Conservation (phyloP, 2,329 filamentous ascomycete genomes). For the Chrysoporthe cubensis region DNA sequence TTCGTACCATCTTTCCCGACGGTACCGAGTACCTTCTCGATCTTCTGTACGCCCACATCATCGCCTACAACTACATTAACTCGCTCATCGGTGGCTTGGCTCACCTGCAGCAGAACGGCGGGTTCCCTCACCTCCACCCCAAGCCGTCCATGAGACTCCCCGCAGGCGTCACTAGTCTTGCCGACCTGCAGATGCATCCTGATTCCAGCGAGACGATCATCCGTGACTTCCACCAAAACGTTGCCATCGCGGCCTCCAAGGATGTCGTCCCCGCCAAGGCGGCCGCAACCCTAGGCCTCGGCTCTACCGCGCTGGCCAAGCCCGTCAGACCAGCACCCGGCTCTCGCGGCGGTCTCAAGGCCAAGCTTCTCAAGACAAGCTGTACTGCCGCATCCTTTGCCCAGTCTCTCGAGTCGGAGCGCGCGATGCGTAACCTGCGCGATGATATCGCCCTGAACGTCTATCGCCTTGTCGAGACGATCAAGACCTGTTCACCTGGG, state of each 20-base stretch:
- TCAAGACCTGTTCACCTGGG: conserved; percentile 37
- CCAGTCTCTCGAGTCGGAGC: conserved; percentile 34
- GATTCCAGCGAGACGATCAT: conserved; percentile 25
- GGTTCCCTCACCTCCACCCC: conserved; percentile 6
- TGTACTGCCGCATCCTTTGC: conserved; percentile 7
- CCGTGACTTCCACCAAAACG: conserved; percentile 28
- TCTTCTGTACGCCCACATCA: conserved; percentile 61
- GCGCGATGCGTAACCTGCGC: conserved; percentile 50
- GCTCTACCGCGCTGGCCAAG: conserved; percentile 32
- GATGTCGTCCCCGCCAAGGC: conserved; percentile 55
- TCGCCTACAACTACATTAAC: conserved; percentile 62
- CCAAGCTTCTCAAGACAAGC: conserved; percentile 24
- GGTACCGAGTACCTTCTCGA: conserved; percentile 61
- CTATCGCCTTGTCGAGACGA: conserved; percentile 53
- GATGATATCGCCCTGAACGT: conserved; percentile 56
- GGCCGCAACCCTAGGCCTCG: conserved; percentile 54
- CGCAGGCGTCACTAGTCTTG: conserved; percentile 29
- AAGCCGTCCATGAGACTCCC: conserved; percentile 18
- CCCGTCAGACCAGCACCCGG: conserved; percentile 24
- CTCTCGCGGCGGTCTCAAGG: conserved; percentile 26
- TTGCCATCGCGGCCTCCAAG: conserved; percentile 30
- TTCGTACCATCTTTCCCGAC: conserved; percentile 56
- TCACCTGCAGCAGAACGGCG: neutral
- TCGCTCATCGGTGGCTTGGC: conserved; percentile 37
- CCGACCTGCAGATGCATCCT: conserved; percentile 25